Conservation (phyloP, 108 stramenopile species). For the Cyclotella atomus region DNA sequence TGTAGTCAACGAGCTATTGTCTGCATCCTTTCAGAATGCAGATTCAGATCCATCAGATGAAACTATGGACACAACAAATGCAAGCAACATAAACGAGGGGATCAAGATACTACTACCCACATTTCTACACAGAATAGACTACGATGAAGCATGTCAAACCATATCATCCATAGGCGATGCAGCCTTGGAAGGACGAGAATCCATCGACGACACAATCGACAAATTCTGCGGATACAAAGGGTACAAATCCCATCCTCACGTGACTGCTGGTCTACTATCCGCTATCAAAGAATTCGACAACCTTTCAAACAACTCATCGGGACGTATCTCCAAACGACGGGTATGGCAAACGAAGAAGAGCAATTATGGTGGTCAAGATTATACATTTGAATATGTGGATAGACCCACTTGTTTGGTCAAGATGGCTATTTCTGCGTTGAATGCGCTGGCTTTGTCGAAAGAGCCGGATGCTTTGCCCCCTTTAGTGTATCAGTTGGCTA, state of each 20-base stretch:
- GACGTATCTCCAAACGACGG: constrained; percentile 22
- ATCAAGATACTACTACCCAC: constrained; percentile 16
- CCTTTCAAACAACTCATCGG: not conserved
- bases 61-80: not conserved
- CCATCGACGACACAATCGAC: constrained; percentile 37
- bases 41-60: not conserved
- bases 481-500: constrained; percentile 45
- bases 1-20: not conserved
- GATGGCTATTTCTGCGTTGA: constrained; percentile 14
- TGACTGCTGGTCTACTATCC: constrained; percentile 23
- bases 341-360: constrained; percentile 7
- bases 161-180: not conserved
- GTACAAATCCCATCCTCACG: not conserved
- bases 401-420: constrained; percentile 23
- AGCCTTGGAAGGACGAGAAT: not conserved
- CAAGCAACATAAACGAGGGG: not conserved
- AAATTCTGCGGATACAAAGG: constrained; percentile 22
- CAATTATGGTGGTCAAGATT: constrained; percentile 4
- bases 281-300: constrained; percentile 33
- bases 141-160: constrained; percentile 8
- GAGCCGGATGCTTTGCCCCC: constrained; percentile 45
- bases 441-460: not conserved
- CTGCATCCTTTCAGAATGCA: not conserved
- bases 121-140: constrained; percentile 26
- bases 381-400: constrained; percentile 25